Base-by-base conservation (phyloP, 2,329 filamentous ascomycete species). In the Zymoseptoria tritici region DNA sequence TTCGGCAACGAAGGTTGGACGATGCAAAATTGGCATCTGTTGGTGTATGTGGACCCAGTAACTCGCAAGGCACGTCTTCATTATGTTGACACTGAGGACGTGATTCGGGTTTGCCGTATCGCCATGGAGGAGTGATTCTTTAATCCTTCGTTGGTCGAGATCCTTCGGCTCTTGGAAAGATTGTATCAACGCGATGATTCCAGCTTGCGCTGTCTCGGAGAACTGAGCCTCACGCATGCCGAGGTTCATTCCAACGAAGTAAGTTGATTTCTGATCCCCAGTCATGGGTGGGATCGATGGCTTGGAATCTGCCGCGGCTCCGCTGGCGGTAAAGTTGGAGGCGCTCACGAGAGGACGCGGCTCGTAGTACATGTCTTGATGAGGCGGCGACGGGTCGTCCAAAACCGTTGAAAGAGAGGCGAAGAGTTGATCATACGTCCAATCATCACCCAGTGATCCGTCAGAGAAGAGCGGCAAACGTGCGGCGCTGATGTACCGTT, bases 21-120 rank as follows among this genome's bases (percentile, higher is more conserved):
- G 91, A 75, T 99, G 94, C 54, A 97, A 79, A 61, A 99, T 96
- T 1, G 94, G 94, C 64, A 97, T 81, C 73, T 97, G 94, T 57
- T 92, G 88, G 73, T 94, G 95, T 70, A 97, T 96, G 73, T 97
- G 89, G 57, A 89, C 82, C 94, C 94, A 99, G 74, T 95, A 99
- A 1, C 91, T 96, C 9, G 86, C 84, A 65, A 96, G 91, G 70
- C 97, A 97, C 2, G 87, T 88, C 75, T 97, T 91, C 89, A 97
- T 95, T 90, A 96, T 97, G 68, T 88, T 85, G 68, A 92, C 81
- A 73, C 93, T 96, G 62, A 97, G 78, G 4, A 85, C 81, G 67
- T 87, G 85, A 26, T 75, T 74, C 52, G 82, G 78, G 54, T 80
- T 78, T 58, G 86, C 84, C 57, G 88, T 84, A 69, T 96, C 86